Conservation (phyloP, 1,284 basidiomycete species). For the Omphalotus olearius region DNA sequence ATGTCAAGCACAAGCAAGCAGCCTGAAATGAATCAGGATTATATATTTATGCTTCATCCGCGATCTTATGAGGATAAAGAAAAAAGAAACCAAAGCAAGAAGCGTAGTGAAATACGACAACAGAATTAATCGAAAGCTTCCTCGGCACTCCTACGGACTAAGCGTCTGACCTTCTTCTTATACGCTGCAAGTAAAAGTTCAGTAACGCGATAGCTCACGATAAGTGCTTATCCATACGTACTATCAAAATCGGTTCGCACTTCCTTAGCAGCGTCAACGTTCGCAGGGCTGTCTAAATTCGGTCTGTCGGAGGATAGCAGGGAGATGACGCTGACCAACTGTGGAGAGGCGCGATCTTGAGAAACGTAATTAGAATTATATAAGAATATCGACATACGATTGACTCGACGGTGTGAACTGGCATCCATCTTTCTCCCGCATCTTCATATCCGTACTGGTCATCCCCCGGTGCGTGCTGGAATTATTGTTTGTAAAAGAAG, state of each 20-base stretch:
- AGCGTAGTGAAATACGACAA: neutral
- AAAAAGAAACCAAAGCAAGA: neutral
- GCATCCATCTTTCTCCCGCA: conserved; percentile 96
- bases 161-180: conserved; percentile 89
- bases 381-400: conserved; percentile 64
- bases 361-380: neutral
- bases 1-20: too few species aligned
- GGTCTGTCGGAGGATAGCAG: conserved; percentile 91
- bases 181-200: conserved; percentile 48
- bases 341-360: neutral
- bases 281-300: conserved; percentile 93
- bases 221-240: conserved; percentile 29
- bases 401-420: conserved; percentile 95
- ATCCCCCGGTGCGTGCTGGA: conserved; percentile 89
- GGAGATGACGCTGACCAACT: conserved; percentile 97
- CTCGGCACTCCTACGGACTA: conserved; percentile 83
- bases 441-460: conserved; percentile 99
- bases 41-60: too few species aligned
- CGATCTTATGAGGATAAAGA: too few species aligned
- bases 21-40: too few species aligned
- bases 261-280: conserved; percentile 95
- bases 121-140: conserved; percentile 67
- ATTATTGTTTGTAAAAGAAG: conserved; percentile 2
- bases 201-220: neutral
- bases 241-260: conserved; percentile 71